Conservation (phyloP, 306 rosid species). For the Quercus wislizeni region DNA sequence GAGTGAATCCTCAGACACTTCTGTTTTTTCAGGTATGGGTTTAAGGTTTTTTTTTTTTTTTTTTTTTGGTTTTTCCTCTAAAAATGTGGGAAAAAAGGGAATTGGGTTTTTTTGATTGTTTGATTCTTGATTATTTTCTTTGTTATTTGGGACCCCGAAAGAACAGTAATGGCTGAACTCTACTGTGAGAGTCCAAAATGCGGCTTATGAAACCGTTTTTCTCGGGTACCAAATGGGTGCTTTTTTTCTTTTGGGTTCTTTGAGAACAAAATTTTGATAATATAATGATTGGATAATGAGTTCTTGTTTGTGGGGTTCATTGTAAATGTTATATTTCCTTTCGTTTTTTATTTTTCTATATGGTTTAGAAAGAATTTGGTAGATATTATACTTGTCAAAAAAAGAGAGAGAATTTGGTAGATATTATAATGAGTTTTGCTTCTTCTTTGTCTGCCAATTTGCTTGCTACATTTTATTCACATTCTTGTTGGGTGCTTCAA, state of each 20-base stretch:
- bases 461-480: background rate
- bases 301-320: background rate
- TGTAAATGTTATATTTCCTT: background rate
- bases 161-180: background rate
- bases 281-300: background rate
- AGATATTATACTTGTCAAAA: background rate
- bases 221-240: background rate
- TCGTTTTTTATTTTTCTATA: background rate
- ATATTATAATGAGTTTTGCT: background rate
- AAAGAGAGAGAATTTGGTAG: background rate
- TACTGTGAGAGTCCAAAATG: background rate
- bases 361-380: background rate
- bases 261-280: too few relatives aligned
- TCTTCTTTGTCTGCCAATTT: background rate
- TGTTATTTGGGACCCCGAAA: background rate
- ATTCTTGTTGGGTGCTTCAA: background rate
- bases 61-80: too few relatives aligned
- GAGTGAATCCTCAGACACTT: too few relatives aligned
- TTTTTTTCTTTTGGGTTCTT: background rate
- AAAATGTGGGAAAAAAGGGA: background rate
- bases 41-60: background rate
- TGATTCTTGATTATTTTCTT: background rate
- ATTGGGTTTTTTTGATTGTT: background rate
- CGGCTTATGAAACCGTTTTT: background rate
- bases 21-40: background rate